Evolutionary conservation across 768 basidiomycete genomes (phyloP).

Genomic region (Termitomyces sp.): DNA sequence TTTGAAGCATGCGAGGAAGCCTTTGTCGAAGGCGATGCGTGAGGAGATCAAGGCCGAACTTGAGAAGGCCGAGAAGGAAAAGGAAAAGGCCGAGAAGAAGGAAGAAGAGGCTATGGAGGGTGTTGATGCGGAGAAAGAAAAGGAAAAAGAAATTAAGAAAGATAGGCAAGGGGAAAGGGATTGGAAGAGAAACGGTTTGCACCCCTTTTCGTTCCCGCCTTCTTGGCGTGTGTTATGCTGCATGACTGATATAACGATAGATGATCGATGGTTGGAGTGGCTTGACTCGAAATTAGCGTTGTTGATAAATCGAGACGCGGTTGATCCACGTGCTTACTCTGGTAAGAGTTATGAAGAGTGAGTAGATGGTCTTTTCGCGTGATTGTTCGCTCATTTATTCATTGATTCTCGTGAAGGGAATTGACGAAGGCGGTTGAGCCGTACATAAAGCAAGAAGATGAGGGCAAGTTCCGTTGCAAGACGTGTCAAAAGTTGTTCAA

Average conservation of each 20-base stretch:
- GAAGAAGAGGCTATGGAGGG: conserved; percentile 32
- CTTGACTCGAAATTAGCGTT: conserved; percentile 85
- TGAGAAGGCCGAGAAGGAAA: conserved; percentile 47
- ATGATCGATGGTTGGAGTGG: conserved; percentile 88
- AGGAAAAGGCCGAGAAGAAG: conserved; percentile 40
- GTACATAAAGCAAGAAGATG: conserved; percentile 91
- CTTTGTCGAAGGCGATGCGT: conserved; percentile 55
- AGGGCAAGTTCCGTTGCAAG: conserved; percentile 96
- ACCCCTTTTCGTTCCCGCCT: neutral
- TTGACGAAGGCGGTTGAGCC: conserved; percentile 75
- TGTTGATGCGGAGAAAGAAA: conserved; percentile 28
- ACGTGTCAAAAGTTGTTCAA: conserved; percentile 97
- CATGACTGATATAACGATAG: conserved; percentile 31
- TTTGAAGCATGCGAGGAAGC: conserved; percentile 84
- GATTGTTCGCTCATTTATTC: neutral
- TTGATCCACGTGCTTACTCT: conserved; percentile 86
- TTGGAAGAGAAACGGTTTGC: conserved; percentile 64
- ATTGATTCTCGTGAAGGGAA: conserved; percentile 51
- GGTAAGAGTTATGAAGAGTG: conserved; percentile 91
- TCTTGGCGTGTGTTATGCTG: neutral
- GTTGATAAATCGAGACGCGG: conserved; percentile 69
- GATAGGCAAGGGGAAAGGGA: conserved; percentile 32
- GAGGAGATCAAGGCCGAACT: conserved; percentile 60
- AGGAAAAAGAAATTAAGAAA: conserved; percentile 27
- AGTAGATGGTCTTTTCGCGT: conserved; percentile 14